phyloP scores from a whole-genome alignment of 371 early-diverging fungal genomes.

The Nosema muscidifuracis region DNA sequence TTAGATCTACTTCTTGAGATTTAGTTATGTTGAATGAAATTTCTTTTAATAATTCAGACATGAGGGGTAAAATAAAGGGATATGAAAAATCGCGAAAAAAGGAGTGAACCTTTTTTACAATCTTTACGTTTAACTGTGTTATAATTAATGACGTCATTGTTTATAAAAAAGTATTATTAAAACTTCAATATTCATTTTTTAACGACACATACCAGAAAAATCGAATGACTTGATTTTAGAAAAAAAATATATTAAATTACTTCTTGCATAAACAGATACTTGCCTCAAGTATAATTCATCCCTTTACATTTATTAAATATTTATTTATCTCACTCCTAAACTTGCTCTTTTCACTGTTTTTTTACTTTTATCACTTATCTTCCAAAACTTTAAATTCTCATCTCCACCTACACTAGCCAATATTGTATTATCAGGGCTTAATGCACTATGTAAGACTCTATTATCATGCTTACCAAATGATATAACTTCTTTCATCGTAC shows the following conservation, averaged over 20 bases:
- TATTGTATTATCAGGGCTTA: constrained; percentile 81
- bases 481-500: constrained; percentile 69
- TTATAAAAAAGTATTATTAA: too few relatives aligned
- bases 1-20: constrained; percentile 48
- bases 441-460: constrained; percentile 75
- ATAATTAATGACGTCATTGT: too few relatives aligned
- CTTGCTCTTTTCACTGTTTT: constrained; percentile 33
- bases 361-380: constrained; percentile 55
- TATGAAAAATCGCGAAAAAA: neutral
- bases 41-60: constrained; percentile 4
- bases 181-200: too few relatives aligned
- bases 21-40: constrained; percentile 31
- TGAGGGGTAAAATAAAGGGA: too few relatives aligned
- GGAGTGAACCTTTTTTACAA: neutral
- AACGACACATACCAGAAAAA: too few relatives aligned
- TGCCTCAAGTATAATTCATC: too few relatives aligned
- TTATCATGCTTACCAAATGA: constrained; percentile 65
- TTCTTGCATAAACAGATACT: too few relatives aligned
- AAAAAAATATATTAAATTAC: too few relatives aligned
- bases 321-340: constrained; percentile 36
- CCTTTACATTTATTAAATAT: too few relatives aligned
- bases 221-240: too few relatives aligned
- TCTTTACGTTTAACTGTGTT: neutral
- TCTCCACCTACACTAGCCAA: constrained; percentile 83
- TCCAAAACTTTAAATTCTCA: constrained; percentile 94